Base-by-base conservation (phyloP, 306 rosid species). In the Cyclanthera cordifolia region DNA sequence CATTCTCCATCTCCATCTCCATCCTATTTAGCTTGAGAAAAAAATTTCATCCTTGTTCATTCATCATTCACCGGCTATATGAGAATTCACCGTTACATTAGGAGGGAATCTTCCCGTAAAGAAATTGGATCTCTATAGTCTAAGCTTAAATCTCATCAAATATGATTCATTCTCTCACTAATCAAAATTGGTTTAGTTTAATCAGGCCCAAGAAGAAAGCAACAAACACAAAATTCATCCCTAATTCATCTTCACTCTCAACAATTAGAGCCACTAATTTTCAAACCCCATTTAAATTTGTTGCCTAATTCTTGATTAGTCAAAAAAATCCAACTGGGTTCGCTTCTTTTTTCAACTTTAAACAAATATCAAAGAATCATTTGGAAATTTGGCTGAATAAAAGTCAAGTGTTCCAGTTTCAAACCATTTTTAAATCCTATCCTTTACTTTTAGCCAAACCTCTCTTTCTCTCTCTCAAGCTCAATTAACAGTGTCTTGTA, bases 341-440 rank as follows among this genome's bases (percentile, higher is more conserved):
- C 14, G 52, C 17, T 43, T 43, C 70, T 17, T 13, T 64, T 64
- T 43, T 64, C 53, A 64, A 64, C 37, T 64, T 21, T 37, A 20
- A 61, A n/a, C 49, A 8, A 37, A 32, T 32, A 32, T 32, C 37
- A 32, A 34, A 12, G 19, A 63, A 63, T 41, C 51, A 7, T 6
- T 41, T 3, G 51, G 30, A 63, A 32, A 20, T 19, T 76, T 48
- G 75, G 69, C 56, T 54, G 61, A 65, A 51, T 52, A 27, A 16
- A 78, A 85, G 82, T 77, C 80, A 70, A 83, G 81, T 71, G 75
- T 79, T 68, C 71, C 63, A 73, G 48, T 61, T n/a, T 70, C 46
- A 32, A 70, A 53, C 64, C 30, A 25, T 54, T 20, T 20, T 71
- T 6, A 37, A 32, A 34, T 16, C 10, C 63, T 27, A 34, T 20